A percentile compares a stretch with the other conserved stretches of the same genome.
phyloP scores from a whole-genome alignment of 345 rosid species.

The Ceriops decandra region DNA sequence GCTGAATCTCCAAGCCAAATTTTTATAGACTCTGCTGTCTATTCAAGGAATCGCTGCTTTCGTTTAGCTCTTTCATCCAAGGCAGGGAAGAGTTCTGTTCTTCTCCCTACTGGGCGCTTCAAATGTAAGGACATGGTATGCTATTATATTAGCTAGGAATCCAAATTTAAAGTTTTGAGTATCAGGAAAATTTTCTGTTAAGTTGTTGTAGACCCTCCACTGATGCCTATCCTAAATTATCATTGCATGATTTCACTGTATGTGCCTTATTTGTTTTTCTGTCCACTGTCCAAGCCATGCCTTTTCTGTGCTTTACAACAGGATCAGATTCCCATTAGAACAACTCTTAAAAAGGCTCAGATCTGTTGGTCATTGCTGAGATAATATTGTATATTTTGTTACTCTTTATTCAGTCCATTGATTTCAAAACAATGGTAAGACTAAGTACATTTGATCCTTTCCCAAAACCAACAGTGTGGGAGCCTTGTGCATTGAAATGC shows the following conservation, averaged over 20 bases:
- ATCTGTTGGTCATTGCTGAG: background rate
- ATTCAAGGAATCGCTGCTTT: conserved; percentile 92
- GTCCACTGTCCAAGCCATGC: too few species aligned
- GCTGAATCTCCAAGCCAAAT: conserved; percentile 43
- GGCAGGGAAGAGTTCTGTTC: conserved; percentile 83
- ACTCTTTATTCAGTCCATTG: background rate
- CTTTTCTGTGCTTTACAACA: too few species aligned
- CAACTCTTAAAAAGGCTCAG: too few species aligned
- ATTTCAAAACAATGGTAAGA: background rate
- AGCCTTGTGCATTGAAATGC: too few species aligned
- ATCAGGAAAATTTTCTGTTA: too few species aligned
- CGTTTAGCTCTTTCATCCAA: conserved; percentile 86
- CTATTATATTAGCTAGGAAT: conserved; percentile 11
- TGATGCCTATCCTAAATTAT: too few species aligned
- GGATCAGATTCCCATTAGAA: too few species aligned
- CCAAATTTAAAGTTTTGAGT: background rate
- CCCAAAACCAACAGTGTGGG: too few species aligned
- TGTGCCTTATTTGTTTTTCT: too few species aligned
- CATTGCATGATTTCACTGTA: too few species aligned
- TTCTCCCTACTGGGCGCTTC: conserved; percentile 80
- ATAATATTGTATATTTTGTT: background rate
- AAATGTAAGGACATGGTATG: conserved; percentile 78
- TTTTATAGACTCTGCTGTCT: conserved; percentile 90
- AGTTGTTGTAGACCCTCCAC: too few species aligned
- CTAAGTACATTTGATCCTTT: too few species aligned